Evolutionary conservation across 768 basidiomycete genomes (phyloP), one percentile per base, ranked within the genome.

Genomic region (Pisolithus microcarpus): DNA sequence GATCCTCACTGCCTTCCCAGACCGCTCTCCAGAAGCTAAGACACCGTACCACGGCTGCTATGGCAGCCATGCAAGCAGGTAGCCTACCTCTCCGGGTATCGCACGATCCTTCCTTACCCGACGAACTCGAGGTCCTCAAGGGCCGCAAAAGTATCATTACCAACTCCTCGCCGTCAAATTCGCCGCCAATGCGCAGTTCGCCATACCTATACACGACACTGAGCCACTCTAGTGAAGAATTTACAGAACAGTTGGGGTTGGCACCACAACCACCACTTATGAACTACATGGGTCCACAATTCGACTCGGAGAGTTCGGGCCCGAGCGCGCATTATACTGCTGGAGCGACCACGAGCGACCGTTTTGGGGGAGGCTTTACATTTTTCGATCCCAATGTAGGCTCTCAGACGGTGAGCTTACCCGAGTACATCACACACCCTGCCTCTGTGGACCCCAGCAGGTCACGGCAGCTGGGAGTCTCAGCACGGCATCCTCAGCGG

Each of bases 111-210:
- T 40, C 43, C 30, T 15, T 58, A 40, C 64, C 64, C 5, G 72
- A 74, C 50, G 70, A 69, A 34, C 60, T 72, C 7, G 70, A 70
- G 46, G 68, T 71, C 10, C 59, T 74, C 7, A 70, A 70, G 31
- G 69, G 70, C 31, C 66, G 69, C n/a, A 68, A 68, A 49, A 52
- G 62, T 31, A 65, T 71, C 15, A 70, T 73, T 39, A 62, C 62
- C 45, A 54, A 56, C 21, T 24, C 43, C 15, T 62, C 68, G 19
- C 55, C 61, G 30, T 61, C 66, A 34, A 62, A 54, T 46, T 66
- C 71, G 8, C 67, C 72, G 11, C 52, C 61, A 5, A 49, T 53
- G 26, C 46, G 48, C 38, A 36, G 52, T 19, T 52, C 63, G 9
- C 31, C 44, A 18, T 34, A 30, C 44, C 15, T n/a, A 13, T 46